Conservation (phyloP, 345 rosid genomes). For the Lepidium sativum region DNA sequence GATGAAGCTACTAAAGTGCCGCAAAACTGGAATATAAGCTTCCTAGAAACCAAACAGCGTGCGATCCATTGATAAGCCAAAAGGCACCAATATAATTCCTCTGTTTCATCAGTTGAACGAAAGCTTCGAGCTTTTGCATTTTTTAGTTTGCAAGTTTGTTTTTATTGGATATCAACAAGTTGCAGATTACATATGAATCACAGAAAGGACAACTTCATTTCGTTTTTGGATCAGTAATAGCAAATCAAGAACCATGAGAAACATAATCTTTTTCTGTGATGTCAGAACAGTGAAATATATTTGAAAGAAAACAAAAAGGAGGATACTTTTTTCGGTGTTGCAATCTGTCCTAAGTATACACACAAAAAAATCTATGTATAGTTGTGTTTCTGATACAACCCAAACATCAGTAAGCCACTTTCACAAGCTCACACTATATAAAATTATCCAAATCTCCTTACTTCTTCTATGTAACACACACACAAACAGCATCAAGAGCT, state of each 20-base stretch:
- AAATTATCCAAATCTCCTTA: background rate
- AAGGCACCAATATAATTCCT: background rate
- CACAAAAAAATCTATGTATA: constrained; percentile 23
- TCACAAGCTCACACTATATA: constrained; percentile 14
- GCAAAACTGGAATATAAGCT: background rate
- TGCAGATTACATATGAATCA: background rate
- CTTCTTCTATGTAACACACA: constrained; percentile 1
- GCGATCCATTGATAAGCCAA: background rate
- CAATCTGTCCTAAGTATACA: constrained; percentile 22
- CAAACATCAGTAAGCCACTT: constrained; percentile 6
- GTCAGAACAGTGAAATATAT: background rate
- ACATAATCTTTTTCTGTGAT: background rate
- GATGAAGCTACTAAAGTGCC: constrained; percentile 9
- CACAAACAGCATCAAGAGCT: constrained; percentile 5
- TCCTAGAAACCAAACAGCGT: background rate
- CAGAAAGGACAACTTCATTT: background rate
- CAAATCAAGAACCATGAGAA: background rate
- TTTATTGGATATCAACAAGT: background rate
- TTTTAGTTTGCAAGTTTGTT: background rate
- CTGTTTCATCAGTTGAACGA: background rate
- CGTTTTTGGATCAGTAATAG: background rate
- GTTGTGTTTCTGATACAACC: constrained; percentile 10
- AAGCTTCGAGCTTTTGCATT: background rate
- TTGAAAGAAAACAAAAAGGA: background rate
- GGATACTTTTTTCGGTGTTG: background rate